Evolutionary conservation across 2,329 filamentous ascomycete species (phyloP), one percentile per base, ranked within the genome.

Genomic region (Purpureocillium lavendulum): DNA sequence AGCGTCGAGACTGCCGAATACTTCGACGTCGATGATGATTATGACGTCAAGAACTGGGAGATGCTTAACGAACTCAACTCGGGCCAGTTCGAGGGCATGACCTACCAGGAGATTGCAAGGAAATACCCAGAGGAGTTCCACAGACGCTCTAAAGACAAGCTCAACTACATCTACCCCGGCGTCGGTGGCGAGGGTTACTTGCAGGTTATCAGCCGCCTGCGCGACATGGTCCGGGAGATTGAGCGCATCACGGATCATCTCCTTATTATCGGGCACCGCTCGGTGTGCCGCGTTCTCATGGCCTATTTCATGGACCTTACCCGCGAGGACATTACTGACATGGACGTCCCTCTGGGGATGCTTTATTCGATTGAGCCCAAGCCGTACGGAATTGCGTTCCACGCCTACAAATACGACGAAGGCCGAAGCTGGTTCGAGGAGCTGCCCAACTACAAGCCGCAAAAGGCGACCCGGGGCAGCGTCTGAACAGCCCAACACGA

Each of bases 31-130:
- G 92, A 97, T 48, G 90, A 97, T 16, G 87, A 95, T 39, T 95
- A 90, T 58, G 92, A 97, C 49, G 82, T 94, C 51, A 98, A 98
- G 67, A 86, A 94, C 50, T 95, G 90, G 87, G 85, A 89, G 54
- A 94, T 95, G 87, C 75, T 98, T 38, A 94, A 98, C 56, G 92
- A 98, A 63, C 77, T 98, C 36, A 94, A 97, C 52, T 84, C 90
- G 0, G 92, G 92, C 12, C 75, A 80, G 36, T 95, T 96, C 66
- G 92, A 98, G 57, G 90, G 92, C 37, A 80, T 96, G 70, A 97
- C 92, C 0, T 97, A 98, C 59, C 77, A 84, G 2, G 86, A 95
- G 51, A 97, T 98, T 50, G 82, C 80, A 40, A 66, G 74, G n/a
- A 77, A 80, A 44, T 82, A 84, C 55, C 82, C 82, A 0, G 80